Evolutionary conservation across 768 basidiomycete species (phyloP).

Genomic region (Pulveroboletus sp.): DNA sequence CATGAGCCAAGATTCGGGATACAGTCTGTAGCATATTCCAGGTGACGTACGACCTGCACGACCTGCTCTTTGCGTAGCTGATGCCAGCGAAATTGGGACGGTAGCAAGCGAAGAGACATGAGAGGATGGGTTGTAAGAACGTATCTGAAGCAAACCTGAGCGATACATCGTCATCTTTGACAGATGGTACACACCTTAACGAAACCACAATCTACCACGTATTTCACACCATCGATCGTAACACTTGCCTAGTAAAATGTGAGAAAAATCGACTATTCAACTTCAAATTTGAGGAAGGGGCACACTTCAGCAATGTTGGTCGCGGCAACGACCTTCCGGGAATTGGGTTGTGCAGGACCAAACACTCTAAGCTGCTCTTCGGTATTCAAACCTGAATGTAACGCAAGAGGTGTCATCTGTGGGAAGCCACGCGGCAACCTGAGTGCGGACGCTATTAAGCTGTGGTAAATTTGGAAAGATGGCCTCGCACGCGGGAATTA

Average conservation of each 20-base stretch:
- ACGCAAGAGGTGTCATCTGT: slow-evolving; percentile 63
- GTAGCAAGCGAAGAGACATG: slow-evolving; percentile 81
- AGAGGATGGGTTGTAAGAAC: slow-evolving; percentile 85
- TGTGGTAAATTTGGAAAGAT: slow-evolving; percentile 1
- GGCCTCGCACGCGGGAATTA: slow-evolving; percentile 59
- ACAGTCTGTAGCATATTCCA: slow-evolving; percentile 91
- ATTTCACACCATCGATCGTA: slow-evolving; percentile 94
- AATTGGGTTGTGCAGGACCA: slow-evolving; percentile 67
- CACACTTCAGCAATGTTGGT: slow-evolving; percentile 94
- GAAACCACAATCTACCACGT: slow-evolving; percentile 91
- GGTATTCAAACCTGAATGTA: slow-evolving; percentile 87
- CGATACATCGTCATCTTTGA: background rate
- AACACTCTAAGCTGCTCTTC: slow-evolving; percentile 90
- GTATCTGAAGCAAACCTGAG: slow-evolving; percentile 52
- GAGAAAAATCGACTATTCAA: background rate
- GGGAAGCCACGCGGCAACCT: slow-evolving; percentile 56
- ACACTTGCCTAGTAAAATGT: slow-evolving; percentile 70
- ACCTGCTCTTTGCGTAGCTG: slow-evolving; percentile 90
- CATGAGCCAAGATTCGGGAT: slow-evolving; percentile 61
- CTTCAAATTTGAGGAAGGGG: background rate
- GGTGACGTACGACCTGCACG: slow-evolving; percentile 92
- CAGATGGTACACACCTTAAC: slow-evolving; percentile 67
- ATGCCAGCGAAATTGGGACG: slow-evolving; percentile 83
- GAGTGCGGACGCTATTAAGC: background rate
- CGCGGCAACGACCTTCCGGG: slow-evolving; percentile 85